Evolutionary conservation across 1,284 basidiomycete species (phyloP), one percentile per base, ranked within the genome.

Genomic region (Sphagnurus paluster): DNA sequence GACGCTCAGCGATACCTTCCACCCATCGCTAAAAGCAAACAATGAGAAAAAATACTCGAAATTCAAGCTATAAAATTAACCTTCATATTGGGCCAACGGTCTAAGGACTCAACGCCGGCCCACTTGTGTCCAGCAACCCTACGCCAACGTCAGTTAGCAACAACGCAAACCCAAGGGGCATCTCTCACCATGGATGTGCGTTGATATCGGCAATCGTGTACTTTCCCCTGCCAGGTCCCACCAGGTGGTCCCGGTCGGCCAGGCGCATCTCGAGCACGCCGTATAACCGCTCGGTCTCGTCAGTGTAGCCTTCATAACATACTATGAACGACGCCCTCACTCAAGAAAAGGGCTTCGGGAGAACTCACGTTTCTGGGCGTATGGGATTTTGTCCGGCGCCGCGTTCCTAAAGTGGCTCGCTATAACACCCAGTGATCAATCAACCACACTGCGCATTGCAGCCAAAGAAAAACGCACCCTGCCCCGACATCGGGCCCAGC

Each of bases 221-320:
- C 46, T 76, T 80, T 10, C 84, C 84, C 39, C 70, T 67, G 0
- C 78, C 83, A 28, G 78, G 67, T 5, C 88, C 89, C 5, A 79
- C 85, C 28, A 93, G 77, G 62, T 75, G 91, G 38, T 84, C 79
- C 21, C 80, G 76, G 39, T 72, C 72, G 20, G 69, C 60, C 2
- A 93, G 76, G 19, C 82, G 79, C 46, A 81, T 79, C 55, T 93
- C 82, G 46, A 93, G 74, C 7, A 93, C 90, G 26, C 76, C 70
- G 60, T 87, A 90, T 2, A 94, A 72, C 26, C 90, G 78, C 61
- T 82, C 80, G 2, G 87, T 87, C 70, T 93, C 91, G 30, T 86
- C 77, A 28, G 76, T 58, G 67, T 90, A 93, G 37, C 87, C 78
- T 80, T 23, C 20, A 19, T 6, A 9, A 30, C 17, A 28, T n/a